Conservation (phyloP, 108 stramenopile genomes). For the Skeletonema grethae region DNA sequence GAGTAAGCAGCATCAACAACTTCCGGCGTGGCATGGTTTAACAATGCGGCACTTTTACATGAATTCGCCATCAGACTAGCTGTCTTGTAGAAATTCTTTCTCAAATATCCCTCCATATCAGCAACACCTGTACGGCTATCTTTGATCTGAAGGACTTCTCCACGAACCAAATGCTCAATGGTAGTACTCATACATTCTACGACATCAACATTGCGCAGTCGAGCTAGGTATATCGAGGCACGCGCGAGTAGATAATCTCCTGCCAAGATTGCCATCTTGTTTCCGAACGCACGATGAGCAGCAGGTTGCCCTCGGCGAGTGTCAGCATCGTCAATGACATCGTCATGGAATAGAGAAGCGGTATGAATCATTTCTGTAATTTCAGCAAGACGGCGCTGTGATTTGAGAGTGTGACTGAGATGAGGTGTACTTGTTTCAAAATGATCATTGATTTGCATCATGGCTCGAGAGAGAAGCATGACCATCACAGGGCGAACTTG, state of each 20-base stretch:
- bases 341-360: slow-evolving; percentile 96
- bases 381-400: slow-evolving; percentile 94
- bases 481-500: slow-evolving; percentile 89
- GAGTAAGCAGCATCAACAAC: slow-evolving; percentile 75
- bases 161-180: slow-evolving; percentile 98
- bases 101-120: slow-evolving; percentile 82
- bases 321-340: slow-evolving; percentile 97
- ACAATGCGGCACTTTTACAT: slow-evolving; percentile 90
- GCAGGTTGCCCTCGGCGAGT: slow-evolving; percentile 91
- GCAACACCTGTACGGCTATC: slow-evolving; percentile 58
- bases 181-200: slow-evolving; percentile 97
- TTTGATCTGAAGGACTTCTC: slow-evolving; percentile 96
- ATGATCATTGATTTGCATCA: slow-evolving; percentile 34
- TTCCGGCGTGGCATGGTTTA: slow-evolving; percentile 68
- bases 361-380: slow-evolving; percentile 99
- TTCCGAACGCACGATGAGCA: slow-evolving; percentile 94
- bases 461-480: slow-evolving; percentile 79
- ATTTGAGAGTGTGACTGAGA: slow-evolving; percentile 42
- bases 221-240: slow-evolving; percentile 91
- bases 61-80: slow-evolving; percentile 97
- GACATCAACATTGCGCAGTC: slow-evolving; percentile 93
- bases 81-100: slow-evolving; percentile 99
- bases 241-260: slow-evolving; percentile 98
- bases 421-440: slow-evolving; percentile 15
- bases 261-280: slow-evolving; percentile 98